A percentile compares a stretch with the other conserved stretches of the same genome.
Evolutionary conservation across 805 yeast species (phyloP).

Genomic region (Ogataea thermomethanolica): DNA sequence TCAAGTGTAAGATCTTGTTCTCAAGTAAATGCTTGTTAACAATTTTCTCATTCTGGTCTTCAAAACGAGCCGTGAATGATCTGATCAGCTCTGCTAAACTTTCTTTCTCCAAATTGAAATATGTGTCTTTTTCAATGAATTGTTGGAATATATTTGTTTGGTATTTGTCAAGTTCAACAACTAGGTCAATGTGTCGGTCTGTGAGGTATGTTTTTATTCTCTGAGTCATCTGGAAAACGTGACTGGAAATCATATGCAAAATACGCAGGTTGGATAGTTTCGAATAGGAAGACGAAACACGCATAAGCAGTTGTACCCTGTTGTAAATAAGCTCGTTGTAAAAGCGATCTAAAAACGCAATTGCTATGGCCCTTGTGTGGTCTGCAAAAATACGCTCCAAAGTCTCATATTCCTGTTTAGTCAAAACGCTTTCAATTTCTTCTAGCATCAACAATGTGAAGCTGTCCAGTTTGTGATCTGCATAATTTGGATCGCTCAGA

Average conservation of each 20-base stretch:
- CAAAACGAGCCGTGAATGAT: slow-evolving; percentile 43
- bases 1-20: slow-evolving; percentile 25
- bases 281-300: slow-evolving; percentile 58
- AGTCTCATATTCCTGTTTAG: slow-evolving; percentile 62
- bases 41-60: slow-evolving; percentile 36
- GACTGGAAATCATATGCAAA: slow-evolving; percentile 60
- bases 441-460: slow-evolving; percentile 51
- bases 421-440: slow-evolving; percentile 55
- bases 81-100: slow-evolving; percentile 55
- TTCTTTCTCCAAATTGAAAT: slow-evolving; percentile 69
- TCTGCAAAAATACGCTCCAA: slow-evolving; percentile 63
- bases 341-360: slow-evolving; percentile 67
- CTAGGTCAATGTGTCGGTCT: slow-evolving; percentile 44
- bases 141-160: slow-evolving; percentile 71
- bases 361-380: slow-evolving; percentile 60
- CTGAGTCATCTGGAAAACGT: slow-evolving; percentile 57
- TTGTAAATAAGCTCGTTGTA: slow-evolving; percentile 69
- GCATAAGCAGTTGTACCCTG: slow-evolving; percentile 54
- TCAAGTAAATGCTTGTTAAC: slow-evolving; percentile 34
- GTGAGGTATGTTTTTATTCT: slow-evolving; percentile 60
- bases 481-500: slow-evolving; percentile 56
- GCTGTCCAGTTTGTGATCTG: slow-evolving; percentile 46
- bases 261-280: slow-evolving; percentile 73
- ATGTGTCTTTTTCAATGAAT: slow-evolving; percentile 61
- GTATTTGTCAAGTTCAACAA: slow-evolving; percentile 60